Base-by-base conservation (phyloP, 2,329 filamentous ascomycete genomes). In the Ophiostoma piceae region DNA sequence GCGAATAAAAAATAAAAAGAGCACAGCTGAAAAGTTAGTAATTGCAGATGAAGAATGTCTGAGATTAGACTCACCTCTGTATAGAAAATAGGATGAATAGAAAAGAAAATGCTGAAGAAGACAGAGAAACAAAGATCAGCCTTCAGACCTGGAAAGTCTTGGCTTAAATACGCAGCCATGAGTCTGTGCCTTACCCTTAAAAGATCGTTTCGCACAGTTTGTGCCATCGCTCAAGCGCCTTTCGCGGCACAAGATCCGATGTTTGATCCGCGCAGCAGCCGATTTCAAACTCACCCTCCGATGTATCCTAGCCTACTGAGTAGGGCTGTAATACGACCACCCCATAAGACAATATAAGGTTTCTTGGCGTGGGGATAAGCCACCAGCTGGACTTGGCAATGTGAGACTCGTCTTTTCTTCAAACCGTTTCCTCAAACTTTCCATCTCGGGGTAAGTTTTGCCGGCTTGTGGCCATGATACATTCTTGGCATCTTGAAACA, bases 1-100 rank as follows among this genome's bases (percentile, higher is more conserved):
- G 68, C 71, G 71, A 71, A 47, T 43, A 2, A 14, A 43, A n/a
- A n/a, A 35, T 14, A 32, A 32, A 32, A 64, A 2, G 35, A 65
- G 60, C 29, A 39, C 35, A 65, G 62, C 62, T 37, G 37, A 12
- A 16, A 1, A 16, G 12, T 19, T 1, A 62, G 16, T 64, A 60
- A 43, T 43, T 67, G 5, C n/a, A 22, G 68, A 72, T 62, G 2
- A 62, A 62, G 6, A 22, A 26, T 8, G 11, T n/a, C 6, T 11
- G n/a, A 3, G 12, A 8, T 1, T 1, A 19, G 7, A 32, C 57
- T 16, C 6, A 35, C 57, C 57, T 62, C 57, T 62, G 22, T 22
- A 32, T 29, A 12, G 1, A 62, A 26, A 62, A 62, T 26, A 62
- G 12, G 12, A 26, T 22, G n/a, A 9, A n/a, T 29, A 26, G 14